These are phyloP conservation scores for Scheffersomyces stipitis DNA, from an alignment of 805 yeast genomes.

Conservation along the genomic window DNA sequence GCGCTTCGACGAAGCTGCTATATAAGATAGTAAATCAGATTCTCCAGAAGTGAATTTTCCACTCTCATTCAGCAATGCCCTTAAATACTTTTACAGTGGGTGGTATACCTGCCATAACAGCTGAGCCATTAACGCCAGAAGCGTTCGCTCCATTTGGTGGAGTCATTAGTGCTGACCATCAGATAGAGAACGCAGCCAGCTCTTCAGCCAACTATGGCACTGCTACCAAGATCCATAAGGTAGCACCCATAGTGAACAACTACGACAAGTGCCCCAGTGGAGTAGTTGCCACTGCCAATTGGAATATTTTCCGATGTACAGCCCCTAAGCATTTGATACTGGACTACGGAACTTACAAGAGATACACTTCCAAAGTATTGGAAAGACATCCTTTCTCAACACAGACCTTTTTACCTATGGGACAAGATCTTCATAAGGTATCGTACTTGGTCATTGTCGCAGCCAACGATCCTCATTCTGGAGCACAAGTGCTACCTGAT, in stretches of 20 bases:
- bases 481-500: slow-evolving; percentile 54
- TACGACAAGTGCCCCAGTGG: slow-evolving; percentile 50
- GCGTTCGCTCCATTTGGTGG: slow-evolving; percentile 70
- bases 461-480: slow-evolving; percentile 37
- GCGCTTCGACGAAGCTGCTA: neutral
- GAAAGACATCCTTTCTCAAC: slow-evolving; percentile 90
- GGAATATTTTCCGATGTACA: slow-evolving; percentile 81
- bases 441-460: slow-evolving; percentile 87
- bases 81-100: slow-evolving; percentile 38
- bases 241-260: slow-evolving; percentile 63
- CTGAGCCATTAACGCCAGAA: slow-evolving; percentile 64
- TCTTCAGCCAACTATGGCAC: slow-evolving; percentile 88
- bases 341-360: slow-evolving; percentile 10
- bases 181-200: slow-evolving; percentile 45
- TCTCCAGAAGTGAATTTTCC: too few species aligned
- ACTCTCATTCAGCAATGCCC: slow-evolving; percentile 28
- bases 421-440: slow-evolving; percentile 45
- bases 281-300: slow-evolving; percentile 56
- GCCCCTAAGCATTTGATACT: slow-evolving; percentile 65
- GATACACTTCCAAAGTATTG: slow-evolving; percentile 62
- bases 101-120: slow-evolving; percentile 30
- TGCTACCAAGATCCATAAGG: slow-evolving; percentile 73
- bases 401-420: slow-evolving; percentile 92
- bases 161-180: slow-evolving; percentile 76
- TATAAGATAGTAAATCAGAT: neutral